A percentile compares a stretch with the other conserved stretches of the same genome.
Evolutionary conservation across 2,329 filamentous ascomycete species (phyloP).

Genomic region (Xylariaceae sp.): DNA sequence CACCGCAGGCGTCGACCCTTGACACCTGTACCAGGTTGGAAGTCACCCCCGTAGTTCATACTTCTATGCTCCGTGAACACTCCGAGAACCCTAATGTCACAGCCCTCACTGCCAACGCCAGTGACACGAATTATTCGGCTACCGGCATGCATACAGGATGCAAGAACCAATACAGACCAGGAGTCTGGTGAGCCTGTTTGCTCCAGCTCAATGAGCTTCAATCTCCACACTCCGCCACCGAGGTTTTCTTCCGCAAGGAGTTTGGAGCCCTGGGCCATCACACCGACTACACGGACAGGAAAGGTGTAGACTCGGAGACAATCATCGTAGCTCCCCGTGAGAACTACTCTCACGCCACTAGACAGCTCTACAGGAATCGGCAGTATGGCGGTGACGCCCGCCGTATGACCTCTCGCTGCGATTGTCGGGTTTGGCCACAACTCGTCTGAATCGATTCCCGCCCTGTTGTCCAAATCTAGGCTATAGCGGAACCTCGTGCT

Average conservation of each 20-base stretch:
- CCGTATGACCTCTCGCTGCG: slow-evolving; percentile 58
- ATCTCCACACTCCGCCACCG: slow-evolving; percentile 80
- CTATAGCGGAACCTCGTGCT: slow-evolving; percentile 36
- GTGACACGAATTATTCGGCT: slow-evolving; percentile 57
- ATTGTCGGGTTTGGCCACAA: slow-evolving; percentile 24
- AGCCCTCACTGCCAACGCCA: slow-evolving; percentile 38
- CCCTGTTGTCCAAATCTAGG: slow-evolving; percentile 3
- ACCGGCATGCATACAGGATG: slow-evolving; percentile 92
- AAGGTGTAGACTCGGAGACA: slow-evolving; percentile 64
- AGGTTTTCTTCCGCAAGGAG: slow-evolving; percentile 63
- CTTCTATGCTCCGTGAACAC: slow-evolving; percentile 82
- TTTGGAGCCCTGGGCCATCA: slow-evolving; percentile 40
- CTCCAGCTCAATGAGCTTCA: slow-evolving; percentile 56
- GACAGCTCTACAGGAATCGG: slow-evolving; percentile 50
- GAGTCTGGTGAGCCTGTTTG: slow-evolving; percentile 4
- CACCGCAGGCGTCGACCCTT: slow-evolving; percentile 39
- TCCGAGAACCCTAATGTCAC: slow-evolving; percentile 61
- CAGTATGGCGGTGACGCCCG: slow-evolving; percentile 83
- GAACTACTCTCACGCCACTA: slow-evolving; percentile 52
- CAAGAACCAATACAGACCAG: slow-evolving; percentile 54
- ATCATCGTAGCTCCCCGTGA: slow-evolving; percentile 94
- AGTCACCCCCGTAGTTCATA: slow-evolving; percentile 91
- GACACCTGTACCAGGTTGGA: slow-evolving; percentile 40
- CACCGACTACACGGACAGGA: slow-evolving; percentile 37
- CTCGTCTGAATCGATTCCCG: slow-evolving; percentile 11